Evolutionary conservation across 768 basidiomycete genomes (phyloP).

Genomic region (Trametes cingulata): DNA sequence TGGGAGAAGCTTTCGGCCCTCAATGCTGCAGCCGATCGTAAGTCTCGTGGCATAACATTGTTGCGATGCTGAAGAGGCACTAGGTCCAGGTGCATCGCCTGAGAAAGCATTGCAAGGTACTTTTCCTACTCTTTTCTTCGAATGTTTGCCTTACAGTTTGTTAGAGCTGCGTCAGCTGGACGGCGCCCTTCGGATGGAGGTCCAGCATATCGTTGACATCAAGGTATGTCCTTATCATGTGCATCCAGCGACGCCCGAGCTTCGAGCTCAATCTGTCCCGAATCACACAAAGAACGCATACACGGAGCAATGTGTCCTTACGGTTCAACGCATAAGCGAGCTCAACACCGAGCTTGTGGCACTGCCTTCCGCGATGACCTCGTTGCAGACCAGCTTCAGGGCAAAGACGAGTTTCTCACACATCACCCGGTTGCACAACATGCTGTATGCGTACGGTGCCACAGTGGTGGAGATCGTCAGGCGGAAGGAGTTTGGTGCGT

Average conservation of each 20-base stretch:
- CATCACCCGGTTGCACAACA: constrained; percentile 82
- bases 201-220: constrained; percentile 53
- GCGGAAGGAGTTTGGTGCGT: constrained; percentile 84
- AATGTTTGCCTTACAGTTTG: background rate
- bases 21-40: constrained; percentile 55
- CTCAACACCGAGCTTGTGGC: constrained; percentile 82
- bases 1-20: constrained; percentile 56
- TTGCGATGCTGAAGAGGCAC: background rate
- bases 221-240: constrained; percentile 34
- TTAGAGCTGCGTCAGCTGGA: constrained; percentile 65
- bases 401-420: constrained; percentile 85
- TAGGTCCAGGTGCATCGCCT: constrained; percentile 15
- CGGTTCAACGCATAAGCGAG: constrained; percentile 72
- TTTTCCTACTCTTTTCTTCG: too few relatives aligned
- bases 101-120: constrained; percentile 22
- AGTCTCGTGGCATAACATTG: constrained; percentile 12
- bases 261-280: background rate
- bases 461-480: constrained; percentile 90
- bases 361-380: constrained; percentile 62
- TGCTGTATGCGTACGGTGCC: constrained; percentile 91
- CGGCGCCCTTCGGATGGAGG: constrained; percentile 57
- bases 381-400: constrained; percentile 72
- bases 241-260: too few relatives aligned
- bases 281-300: constrained; percentile 57
- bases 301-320: constrained; percentile 63